Evolutionary conservation across 805 yeast species (phyloP).

Genomic region (Saccharomyces mikatae): DNA sequence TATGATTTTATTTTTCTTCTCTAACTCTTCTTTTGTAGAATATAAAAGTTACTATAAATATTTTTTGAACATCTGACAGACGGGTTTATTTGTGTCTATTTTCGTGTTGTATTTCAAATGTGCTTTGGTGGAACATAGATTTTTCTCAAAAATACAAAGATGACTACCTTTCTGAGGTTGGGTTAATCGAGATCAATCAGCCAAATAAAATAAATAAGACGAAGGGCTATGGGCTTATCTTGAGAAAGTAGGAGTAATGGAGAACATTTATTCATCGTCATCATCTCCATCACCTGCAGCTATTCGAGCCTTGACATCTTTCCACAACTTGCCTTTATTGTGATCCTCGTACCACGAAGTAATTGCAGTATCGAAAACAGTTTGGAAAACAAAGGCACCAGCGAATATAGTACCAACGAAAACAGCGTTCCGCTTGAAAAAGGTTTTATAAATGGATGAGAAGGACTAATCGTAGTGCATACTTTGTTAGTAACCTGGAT

Average conservation of each 20-base stretch:
- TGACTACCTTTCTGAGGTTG: background rate
- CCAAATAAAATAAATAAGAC: background rate
- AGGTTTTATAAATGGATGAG: slow-evolving; percentile 50
- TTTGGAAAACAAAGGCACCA: slow-evolving; percentile 81
- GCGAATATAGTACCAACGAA: slow-evolving; percentile 77
- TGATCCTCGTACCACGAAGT: slow-evolving; percentile 67
- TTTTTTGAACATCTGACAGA: background rate
- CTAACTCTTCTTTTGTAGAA: background rate
- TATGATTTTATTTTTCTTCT: background rate
- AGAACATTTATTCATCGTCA: slow-evolving; percentile 40
- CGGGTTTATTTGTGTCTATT: background rate
- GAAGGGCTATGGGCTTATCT: background rate
- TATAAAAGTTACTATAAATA: background rate
- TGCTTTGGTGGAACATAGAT: background rate
- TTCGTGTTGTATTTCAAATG: background rate
- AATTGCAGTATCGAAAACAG: slow-evolving; percentile 57
- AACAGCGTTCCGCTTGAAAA: slow-evolving; percentile 85
- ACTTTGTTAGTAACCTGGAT: slow-evolving; percentile 1
- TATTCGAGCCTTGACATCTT: slow-evolving; percentile 50
- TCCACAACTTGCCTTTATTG: slow-evolving; percentile 83
- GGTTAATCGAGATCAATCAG: background rate
- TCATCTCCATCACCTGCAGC: slow-evolving; percentile 51
- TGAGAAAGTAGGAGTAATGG: background rate
- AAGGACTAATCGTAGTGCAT: slow-evolving; percentile 24
- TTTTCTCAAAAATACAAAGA: background rate